Evolutionary conservation across 768 basidiomycete species (phyloP).

Genomic region (Rhizopogon salebrosus): DNA sequence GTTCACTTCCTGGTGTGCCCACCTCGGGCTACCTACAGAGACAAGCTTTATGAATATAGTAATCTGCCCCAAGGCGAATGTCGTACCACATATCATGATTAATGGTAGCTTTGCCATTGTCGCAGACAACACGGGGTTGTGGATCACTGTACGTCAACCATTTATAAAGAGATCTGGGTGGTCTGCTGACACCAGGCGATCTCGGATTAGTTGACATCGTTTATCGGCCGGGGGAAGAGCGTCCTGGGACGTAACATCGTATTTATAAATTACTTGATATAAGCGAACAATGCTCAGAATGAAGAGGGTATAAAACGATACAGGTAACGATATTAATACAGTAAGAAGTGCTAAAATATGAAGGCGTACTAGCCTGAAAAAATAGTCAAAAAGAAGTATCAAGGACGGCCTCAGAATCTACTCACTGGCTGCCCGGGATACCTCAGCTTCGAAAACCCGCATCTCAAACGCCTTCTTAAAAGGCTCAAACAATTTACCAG

Average conservation of each 20-base stretch:
- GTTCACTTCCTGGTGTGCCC: constrained; percentile 71
- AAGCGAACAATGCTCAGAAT: not conserved
- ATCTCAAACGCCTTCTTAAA: constrained; percentile 38
- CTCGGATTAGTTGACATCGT: not conserved
- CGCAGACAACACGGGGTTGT: not conserved
- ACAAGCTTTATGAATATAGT: not conserved
- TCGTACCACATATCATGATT: constrained; percentile 26
- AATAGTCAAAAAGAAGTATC: not conserved
- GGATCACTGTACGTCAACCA: not conserved
- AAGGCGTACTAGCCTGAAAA: not conserved
- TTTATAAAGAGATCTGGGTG: not conserved
- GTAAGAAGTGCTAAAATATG: too few relatives aligned
- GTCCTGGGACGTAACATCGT: not conserved
- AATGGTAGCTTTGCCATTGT: constrained; percentile 13
- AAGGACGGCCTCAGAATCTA: not conserved
- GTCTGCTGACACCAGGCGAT: not conserved
- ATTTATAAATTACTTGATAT: not conserved
- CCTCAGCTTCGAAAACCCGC: constrained; percentile 32
- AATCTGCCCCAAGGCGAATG: not conserved
- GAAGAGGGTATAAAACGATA: not conserved
- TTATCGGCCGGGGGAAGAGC: not conserved
- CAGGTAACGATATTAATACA: not conserved
- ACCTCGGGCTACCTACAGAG: constrained; percentile 55
- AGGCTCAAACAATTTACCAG: constrained; percentile 28
- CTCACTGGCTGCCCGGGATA: constrained; percentile 25